Conservation (phyloP, 257 asterid species). For the Anisodus tanguticus region DNA sequence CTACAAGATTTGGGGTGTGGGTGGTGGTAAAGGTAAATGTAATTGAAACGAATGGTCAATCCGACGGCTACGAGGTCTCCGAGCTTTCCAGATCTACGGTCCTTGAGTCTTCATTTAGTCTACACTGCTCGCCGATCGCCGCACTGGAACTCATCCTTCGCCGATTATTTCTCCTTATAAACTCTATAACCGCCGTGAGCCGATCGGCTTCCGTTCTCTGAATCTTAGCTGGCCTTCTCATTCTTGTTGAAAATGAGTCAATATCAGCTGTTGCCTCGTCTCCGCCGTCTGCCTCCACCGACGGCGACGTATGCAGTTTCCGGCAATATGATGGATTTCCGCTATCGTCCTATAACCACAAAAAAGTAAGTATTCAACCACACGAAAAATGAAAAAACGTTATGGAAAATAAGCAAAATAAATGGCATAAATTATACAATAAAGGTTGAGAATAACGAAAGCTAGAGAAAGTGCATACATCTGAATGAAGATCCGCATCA, state of each 20-base stretch:
- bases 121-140: neutral
- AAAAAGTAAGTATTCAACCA: neutral
- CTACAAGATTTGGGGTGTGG: neutral
- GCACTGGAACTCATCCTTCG: too few species aligned
- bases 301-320: constrained; percentile 6
- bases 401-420: neutral
- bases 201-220: constrained; percentile 31
- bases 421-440: neutral
- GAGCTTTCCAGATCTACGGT: constrained; percentile 41
- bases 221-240: constrained; percentile 20
- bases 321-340: constrained; percentile 21
- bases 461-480: constrained; percentile 35
- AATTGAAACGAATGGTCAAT: constrained; percentile 2
- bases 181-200: constrained; percentile 40
- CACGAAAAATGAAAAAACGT: too few species aligned
- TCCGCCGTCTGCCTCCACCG: too few species aligned
- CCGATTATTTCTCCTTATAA: constrained; percentile 39
- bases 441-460: neutral
- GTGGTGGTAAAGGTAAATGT: neutral
- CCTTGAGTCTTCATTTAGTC: constrained; percentile 28
- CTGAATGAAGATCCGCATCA: constrained; percentile 32
- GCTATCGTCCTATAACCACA: constrained; percentile 39
- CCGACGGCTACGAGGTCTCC: constrained; percentile 36
- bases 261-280: too few species aligned
- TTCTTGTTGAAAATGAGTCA: too few species aligned